phyloP scores from a whole-genome alignment of 495 filamentous ascomycete genomes.

The Ascobolus immersus region DNA sequence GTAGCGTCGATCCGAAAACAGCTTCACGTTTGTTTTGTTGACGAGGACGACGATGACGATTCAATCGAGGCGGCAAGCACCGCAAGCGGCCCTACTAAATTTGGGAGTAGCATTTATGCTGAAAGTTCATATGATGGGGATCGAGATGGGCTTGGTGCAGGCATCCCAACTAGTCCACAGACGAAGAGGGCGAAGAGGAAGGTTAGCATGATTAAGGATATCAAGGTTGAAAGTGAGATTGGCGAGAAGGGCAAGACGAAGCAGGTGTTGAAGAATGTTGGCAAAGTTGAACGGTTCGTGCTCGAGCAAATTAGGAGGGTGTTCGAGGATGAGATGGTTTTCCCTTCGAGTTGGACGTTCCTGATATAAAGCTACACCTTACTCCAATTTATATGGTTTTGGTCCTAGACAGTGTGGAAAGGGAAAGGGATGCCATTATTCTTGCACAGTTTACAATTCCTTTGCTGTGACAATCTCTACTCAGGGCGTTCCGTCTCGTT shows the following conservation, averaged over 20 bases:
- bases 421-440: too few relatives aligned
- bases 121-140: too few relatives aligned
- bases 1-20: conserved; percentile 65
- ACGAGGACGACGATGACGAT: conserved; percentile 51
- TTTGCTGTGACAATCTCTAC: too few relatives aligned
- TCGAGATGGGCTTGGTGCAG: too few relatives aligned
- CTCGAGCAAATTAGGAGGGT: conserved; percentile 87
- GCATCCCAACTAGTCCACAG: conserved; percentile 3
- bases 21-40: conserved; percentile 77
- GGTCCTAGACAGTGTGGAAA: too few relatives aligned
- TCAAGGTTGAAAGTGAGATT: conserved; percentile 91
- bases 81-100: conserved; percentile 1
- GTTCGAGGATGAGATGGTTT: conserved; percentile 96
- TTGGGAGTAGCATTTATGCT: too few relatives aligned
- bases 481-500: too few relatives aligned
- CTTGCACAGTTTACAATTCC: too few relatives aligned
- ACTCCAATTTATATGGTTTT: too few relatives aligned
- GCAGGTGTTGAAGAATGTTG: conserved; percentile 89
- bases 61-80: conserved; percentile 8
- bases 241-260: conserved; percentile 71
- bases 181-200: conserved; percentile 22
- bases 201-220: conserved; percentile 64
- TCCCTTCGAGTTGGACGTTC: conserved; percentile 95
- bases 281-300: conserved; percentile 93
- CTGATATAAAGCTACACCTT: conserved; percentile 41